Evolutionary conservation across 345 rosid species (phyloP).

Genomic region (Streptanthus diversifolius): DNA sequence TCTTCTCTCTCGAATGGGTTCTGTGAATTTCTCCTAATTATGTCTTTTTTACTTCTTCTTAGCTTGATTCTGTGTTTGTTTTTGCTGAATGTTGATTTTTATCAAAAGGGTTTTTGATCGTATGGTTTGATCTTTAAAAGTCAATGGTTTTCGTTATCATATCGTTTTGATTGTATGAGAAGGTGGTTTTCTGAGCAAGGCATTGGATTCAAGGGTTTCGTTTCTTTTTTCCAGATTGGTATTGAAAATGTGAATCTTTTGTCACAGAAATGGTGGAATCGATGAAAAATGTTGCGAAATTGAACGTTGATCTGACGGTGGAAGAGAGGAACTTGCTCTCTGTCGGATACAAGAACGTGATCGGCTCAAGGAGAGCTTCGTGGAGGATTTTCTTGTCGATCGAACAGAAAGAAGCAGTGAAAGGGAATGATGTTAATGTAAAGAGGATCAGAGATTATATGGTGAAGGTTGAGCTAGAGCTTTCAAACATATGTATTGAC

Average conservation of each 20-base stretch:
- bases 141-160: not conserved
- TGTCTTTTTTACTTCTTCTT: not conserved
- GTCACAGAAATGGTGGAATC: conserved; percentile 51
- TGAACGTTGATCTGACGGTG: conserved; percentile 51
- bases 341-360: conserved; percentile 58
- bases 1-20: not conserved
- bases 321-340: conserved; percentile 59
- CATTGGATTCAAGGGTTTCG: not conserved
- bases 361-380: conserved; percentile 55
- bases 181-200: not conserved
- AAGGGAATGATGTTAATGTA: conserved; percentile 53
- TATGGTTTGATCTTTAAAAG: not conserved
- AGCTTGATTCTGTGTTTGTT: not conserved
- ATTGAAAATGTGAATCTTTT: not conserved
- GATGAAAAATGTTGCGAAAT: conserved; percentile 50
- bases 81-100: not conserved
- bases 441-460: conserved; percentile 53
- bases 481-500: conserved; percentile 48
- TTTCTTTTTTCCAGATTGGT: not conserved
- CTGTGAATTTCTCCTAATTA: not conserved
- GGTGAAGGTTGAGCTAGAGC: conserved; percentile 62
- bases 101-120: not conserved
- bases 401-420: conserved; percentile 52
- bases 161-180: not conserved
- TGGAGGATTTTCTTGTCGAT: conserved; percentile 58